These are phyloP conservation scores for Lachancea sp. DNA, from an alignment of 805 yeast species.

Conservation along the genomic window DNA sequence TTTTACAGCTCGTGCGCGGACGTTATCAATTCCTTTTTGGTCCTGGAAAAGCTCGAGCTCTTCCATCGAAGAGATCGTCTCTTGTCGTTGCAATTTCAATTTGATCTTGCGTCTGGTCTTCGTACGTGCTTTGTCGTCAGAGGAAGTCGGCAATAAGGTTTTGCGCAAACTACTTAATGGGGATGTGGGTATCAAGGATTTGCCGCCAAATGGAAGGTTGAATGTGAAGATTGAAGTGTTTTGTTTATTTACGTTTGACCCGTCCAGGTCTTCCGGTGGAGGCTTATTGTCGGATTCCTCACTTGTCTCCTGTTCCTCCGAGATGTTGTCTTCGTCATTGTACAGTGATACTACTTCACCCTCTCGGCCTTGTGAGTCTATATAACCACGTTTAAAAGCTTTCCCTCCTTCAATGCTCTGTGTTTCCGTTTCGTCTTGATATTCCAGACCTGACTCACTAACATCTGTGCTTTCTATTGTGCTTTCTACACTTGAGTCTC, in stretches of 20 bases:
- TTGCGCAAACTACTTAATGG: constrained; percentile 11
- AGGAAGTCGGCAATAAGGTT: constrained; percentile 16
- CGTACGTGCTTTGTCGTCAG: constrained; percentile 9
- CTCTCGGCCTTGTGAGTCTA: not conserved
- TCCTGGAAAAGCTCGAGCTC: constrained; percentile 54
- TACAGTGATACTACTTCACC: constrained; percentile 1
- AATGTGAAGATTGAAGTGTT: constrained; percentile 34
- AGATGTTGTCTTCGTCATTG: constrained; percentile 2
- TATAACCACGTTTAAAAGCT: not conserved
- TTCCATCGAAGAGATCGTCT: constrained; percentile 53
- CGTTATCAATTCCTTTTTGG: constrained; percentile 55
- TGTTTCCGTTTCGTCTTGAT: not conserved
- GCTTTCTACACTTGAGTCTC: not conserved
- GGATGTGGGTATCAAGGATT: constrained; percentile 17
- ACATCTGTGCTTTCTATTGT: not conserved
- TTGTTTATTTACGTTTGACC: constrained; percentile 14
- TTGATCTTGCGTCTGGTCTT: constrained; percentile 25
- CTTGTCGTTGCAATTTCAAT: constrained; percentile 41
- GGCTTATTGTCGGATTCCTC: not conserved
- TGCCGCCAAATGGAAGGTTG: constrained; percentile 36
- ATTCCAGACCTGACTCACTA: not conserved
- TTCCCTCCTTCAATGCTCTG: not conserved
- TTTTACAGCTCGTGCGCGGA: constrained; percentile 62
- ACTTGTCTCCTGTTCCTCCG: not conserved
- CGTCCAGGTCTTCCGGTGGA: constrained; percentile 4